Conservation (phyloP, 2,329 filamentous ascomycete species). For the Graphilbum ipis-grandicollis region DNA sequence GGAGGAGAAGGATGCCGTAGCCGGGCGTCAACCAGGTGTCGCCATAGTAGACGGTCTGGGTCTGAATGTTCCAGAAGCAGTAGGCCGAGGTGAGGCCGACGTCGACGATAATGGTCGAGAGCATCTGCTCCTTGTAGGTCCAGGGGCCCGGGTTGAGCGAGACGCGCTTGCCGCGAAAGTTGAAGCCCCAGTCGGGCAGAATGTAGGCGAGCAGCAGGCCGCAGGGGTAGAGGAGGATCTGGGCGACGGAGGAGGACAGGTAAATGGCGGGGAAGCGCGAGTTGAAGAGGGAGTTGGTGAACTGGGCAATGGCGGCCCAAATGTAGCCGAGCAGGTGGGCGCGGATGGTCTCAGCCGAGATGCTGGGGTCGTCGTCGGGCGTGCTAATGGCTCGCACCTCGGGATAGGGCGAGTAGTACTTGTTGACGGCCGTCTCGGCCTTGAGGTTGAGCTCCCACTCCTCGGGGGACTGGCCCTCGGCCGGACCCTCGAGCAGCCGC, state of each 20-base stretch:
- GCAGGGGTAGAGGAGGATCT: constrained; percentile 36
- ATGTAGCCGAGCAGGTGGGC: constrained; percentile 34
- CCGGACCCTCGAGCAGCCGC: constrained; percentile 23
- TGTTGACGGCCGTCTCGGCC: constrained; percentile 33
- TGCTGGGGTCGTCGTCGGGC: constrained; percentile 32
- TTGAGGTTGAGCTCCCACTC: constrained; percentile 36
- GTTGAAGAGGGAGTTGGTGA: constrained; percentile 40
- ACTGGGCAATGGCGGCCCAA: constrained; percentile 30
- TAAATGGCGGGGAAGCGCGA: constrained; percentile 36
- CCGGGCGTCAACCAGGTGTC: constrained; percentile 22
- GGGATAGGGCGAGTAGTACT: constrained; percentile 37
- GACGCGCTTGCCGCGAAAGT: constrained; percentile 27
- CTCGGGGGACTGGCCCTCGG: constrained; percentile 24
- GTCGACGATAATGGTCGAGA: constrained; percentile 44
- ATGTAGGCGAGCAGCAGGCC: constrained; percentile 30
- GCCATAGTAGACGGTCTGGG: constrained; percentile 17
- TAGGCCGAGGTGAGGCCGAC: constrained; percentile 31
- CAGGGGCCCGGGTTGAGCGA: constrained; percentile 38
- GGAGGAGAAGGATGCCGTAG: constrained; percentile 31
- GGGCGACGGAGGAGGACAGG: constrained; percentile 37
- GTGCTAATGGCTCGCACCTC: constrained; percentile 38
- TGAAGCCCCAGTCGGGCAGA: constrained; percentile 33
- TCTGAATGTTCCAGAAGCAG: constrained; percentile 32
- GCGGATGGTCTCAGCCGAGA: constrained; percentile 35
- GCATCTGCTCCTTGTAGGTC: constrained; percentile 41